Conservation (phyloP, 2,329 filamentous ascomycete species). For the Claviceps fusiformis region DNA sequence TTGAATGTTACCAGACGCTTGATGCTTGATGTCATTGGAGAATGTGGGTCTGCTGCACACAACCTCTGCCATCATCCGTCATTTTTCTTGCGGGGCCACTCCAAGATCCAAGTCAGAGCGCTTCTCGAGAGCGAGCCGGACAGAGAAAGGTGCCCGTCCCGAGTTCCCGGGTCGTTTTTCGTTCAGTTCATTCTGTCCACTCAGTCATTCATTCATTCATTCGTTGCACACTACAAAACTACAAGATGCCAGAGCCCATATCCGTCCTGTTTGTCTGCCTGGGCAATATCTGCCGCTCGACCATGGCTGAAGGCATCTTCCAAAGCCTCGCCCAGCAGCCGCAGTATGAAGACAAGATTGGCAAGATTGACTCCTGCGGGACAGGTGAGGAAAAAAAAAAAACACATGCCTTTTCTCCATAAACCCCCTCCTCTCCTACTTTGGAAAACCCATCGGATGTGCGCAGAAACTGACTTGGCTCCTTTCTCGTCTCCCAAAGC, state of each 20-base stretch:
- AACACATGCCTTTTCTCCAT: background rate
- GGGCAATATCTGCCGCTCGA: constrained; percentile 87
- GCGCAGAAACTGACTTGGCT: background rate
- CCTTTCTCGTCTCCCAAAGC: constrained; percentile 25
- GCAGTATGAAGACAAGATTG: constrained; percentile 46
- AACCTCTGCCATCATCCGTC: too few species aligned
- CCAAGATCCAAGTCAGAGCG: too few species aligned
- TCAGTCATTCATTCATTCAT: background rate
- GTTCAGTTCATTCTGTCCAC: too few species aligned
- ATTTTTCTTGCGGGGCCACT: too few species aligned
- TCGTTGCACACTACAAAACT: background rate
- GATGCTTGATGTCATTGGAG: background rate
- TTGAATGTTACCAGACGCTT: too few species aligned
- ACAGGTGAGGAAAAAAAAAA: too few species aligned
- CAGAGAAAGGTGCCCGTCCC: too few species aligned
- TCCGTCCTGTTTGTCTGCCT: constrained; percentile 91
- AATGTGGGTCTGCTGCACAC: too few species aligned
- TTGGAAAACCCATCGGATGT: too few species aligned
- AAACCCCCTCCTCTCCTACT: too few species aligned
- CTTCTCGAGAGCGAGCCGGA: too few species aligned
- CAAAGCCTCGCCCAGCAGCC: constrained; percentile 51
- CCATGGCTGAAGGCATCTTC: constrained; percentile 96
- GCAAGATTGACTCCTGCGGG: constrained; percentile 72
- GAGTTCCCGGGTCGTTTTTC: too few species aligned
- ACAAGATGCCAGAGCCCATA: constrained; percentile 29